Conservation (phyloP, 2,329 filamentous ascomycete species). For the Penicillium sp. region DNA sequence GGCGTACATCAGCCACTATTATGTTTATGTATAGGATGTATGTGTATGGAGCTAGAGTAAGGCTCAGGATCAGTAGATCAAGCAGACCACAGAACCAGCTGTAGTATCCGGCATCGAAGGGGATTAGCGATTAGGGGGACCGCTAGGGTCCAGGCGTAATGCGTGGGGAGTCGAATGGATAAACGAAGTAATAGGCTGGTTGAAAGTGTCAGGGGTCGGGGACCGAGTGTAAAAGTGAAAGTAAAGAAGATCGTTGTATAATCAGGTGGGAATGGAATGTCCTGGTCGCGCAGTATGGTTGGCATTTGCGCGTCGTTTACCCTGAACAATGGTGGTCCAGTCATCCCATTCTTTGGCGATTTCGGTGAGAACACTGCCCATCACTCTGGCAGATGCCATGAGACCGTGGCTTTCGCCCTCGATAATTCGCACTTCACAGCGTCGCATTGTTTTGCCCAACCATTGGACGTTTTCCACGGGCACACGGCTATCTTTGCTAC, state of each 20-base stretch:
- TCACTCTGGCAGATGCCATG: conserved; percentile 90
- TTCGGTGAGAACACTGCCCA: conserved; percentile 91
- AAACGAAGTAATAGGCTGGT: background rate
- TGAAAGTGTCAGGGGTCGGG: background rate
- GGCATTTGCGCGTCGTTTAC: conserved; percentile 36
- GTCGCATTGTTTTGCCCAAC: conserved; percentile 88
- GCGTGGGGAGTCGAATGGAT: background rate
- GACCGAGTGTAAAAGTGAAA: background rate
- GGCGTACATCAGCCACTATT: conserved; percentile 20
- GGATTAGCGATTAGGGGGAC: background rate
- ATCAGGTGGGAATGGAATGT: conserved; percentile 18
- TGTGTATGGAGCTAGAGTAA: background rate
- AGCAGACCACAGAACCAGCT: conserved; percentile 11
- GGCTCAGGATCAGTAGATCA: background rate
- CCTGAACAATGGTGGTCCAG: conserved; percentile 61
- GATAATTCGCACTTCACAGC: conserved; percentile 85
- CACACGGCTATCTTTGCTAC: conserved; percentile 81
- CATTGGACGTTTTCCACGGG: conserved; percentile 93
- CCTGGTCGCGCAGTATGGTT: conserved; percentile 18
- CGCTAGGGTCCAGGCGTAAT: conserved; percentile 8
- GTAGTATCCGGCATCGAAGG: background rate
- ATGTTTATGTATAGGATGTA: conserved; percentile 14
- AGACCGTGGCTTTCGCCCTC: conserved; percentile 90
- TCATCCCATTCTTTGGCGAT: conserved; percentile 93
- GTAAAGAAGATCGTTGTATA: background rate